phyloP scores from a whole-genome alignment of 2,329 filamentous ascomycete species.

The Xylaria digitata region DNA sequence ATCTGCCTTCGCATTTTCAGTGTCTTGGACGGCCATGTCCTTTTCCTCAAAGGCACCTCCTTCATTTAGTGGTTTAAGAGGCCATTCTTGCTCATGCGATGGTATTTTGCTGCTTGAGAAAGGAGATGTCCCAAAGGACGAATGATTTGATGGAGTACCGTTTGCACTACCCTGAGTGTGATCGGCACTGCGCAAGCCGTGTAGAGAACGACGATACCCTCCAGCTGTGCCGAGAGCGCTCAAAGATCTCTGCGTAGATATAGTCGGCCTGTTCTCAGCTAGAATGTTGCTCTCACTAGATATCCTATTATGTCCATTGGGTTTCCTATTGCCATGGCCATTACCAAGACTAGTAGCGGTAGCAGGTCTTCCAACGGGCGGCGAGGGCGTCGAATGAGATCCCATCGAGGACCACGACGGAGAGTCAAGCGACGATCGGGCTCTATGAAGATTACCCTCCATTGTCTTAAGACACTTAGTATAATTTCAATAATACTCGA shows the following conservation, averaged over 20 bases:
- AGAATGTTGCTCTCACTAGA: constrained; percentile 70
- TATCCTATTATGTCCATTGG: constrained; percentile 67
- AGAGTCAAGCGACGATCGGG: constrained; percentile 73
- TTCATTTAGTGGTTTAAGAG: constrained; percentile 66
- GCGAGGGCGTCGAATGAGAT: constrained; percentile 66
- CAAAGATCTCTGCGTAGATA: constrained; percentile 67
- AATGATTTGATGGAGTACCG: constrained; percentile 39
- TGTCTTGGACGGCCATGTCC: constrained; percentile 41
- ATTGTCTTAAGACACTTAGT: constrained; percentile 73
- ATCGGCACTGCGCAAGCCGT: constrained; percentile 59
- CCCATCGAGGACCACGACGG: constrained; percentile 52
- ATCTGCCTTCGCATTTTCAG: constrained; percentile 51
- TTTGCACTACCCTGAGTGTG: constrained; percentile 52
- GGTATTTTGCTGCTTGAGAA: constrained; percentile 52
- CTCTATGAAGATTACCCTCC: constrained; percentile 89
- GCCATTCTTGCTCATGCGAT: constrained; percentile 55
- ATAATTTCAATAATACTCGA: background rate
- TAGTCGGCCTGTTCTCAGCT: constrained; percentile 55
- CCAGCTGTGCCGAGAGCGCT: constrained; percentile 72
- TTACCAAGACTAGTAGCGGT: constrained; percentile 52
- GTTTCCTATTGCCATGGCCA: constrained; percentile 42
- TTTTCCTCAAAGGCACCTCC: constrained; percentile 55
- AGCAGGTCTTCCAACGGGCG: constrained; percentile 57
- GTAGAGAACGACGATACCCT: constrained; percentile 65
- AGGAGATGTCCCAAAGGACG: constrained; percentile 40